Conservation (phyloP, 1,139 yeast species). For the Geotrichum histeridarum region DNA sequence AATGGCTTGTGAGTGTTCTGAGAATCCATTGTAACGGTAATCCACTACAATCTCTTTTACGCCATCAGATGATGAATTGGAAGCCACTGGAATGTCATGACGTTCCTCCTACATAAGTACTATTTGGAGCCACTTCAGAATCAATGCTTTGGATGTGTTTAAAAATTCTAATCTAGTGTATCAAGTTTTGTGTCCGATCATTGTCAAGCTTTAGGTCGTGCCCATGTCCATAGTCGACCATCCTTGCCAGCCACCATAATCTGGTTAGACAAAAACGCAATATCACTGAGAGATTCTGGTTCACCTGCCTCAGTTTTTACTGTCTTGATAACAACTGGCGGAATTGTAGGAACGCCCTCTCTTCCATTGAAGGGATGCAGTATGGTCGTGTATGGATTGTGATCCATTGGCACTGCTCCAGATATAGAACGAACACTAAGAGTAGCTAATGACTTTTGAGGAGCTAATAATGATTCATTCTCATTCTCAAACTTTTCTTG, state of each 20-base stretch:
- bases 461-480: neutral
- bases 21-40: no score
- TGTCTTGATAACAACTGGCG: conserved; percentile 14
- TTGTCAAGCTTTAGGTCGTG: neutral
- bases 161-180: no score
- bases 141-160: no score
- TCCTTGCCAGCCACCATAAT: conserved; percentile 15
- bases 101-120: no score
- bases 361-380: conserved; percentile 15
- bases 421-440: neutral
- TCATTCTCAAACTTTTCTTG: neutral
- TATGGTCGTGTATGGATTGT: conserved; percentile 5
- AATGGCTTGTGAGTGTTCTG: no score
- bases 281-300: conserved; percentile 12
- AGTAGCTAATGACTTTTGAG: conserved; percentile 4
- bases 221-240: conserved; percentile 18
- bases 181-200: no score
- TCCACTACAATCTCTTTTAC: no score
- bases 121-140: no score
- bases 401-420: neutral
- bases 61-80: no score
- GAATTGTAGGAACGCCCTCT: conserved; percentile 15
- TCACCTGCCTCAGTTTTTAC: conserved; percentile 10
- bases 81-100: no score
- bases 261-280: conserved; percentile 10